Percentiles rank a stretch among this genome's conserved stretches.
Evolutionary conservation across 2,329 filamentous ascomycete genomes (phyloP).

Genomic region (Colletotrichum phormii): DNA sequence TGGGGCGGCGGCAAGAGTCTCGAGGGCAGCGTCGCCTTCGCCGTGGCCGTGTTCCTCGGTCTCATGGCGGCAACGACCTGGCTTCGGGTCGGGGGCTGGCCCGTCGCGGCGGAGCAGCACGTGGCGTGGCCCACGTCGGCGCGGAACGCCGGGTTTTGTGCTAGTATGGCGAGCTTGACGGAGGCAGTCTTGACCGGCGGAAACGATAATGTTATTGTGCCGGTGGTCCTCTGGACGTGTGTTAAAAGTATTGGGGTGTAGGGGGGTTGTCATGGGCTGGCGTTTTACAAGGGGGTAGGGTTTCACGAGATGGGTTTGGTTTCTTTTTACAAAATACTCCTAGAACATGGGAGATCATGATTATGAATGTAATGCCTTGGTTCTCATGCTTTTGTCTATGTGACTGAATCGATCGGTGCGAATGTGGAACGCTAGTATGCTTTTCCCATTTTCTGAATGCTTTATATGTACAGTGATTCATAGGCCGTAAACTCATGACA

Average conservation of each 20-base stretch:
- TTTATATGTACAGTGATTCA: background rate
- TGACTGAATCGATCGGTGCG: background rate
- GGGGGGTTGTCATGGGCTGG: constrained; percentile 20
- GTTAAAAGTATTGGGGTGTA: constrained; percentile 80
- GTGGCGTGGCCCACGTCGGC: constrained; percentile 75
- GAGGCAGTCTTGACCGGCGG: constrained; percentile 96
- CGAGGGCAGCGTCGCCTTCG: constrained; percentile 88
- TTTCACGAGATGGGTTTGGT: background rate
- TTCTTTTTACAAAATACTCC: constrained; percentile 19
- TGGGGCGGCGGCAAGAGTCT: constrained; percentile 98
- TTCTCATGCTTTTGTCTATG: background rate
- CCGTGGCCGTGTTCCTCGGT: constrained; percentile 80
- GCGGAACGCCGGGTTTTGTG: constrained; percentile 79
- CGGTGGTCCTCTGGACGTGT: constrained; percentile 90
- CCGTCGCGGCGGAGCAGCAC: constrained; percentile 68
- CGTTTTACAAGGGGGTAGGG: background rate
- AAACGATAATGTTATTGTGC: constrained; percentile 98
- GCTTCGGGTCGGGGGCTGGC: constrained; percentile 82
- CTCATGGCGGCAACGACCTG: constrained; percentile 78
- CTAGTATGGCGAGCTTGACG: constrained; percentile 85
- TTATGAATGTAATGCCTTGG: constrained; percentile 22
- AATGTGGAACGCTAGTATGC: background rate
- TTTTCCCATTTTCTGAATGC: background rate
- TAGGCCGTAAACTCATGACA: constrained; percentile 41
- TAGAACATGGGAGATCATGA: constrained; percentile 22